Conservation (phyloP, 106 monocot species). For the Dioscorea zingiberensis region DNA sequence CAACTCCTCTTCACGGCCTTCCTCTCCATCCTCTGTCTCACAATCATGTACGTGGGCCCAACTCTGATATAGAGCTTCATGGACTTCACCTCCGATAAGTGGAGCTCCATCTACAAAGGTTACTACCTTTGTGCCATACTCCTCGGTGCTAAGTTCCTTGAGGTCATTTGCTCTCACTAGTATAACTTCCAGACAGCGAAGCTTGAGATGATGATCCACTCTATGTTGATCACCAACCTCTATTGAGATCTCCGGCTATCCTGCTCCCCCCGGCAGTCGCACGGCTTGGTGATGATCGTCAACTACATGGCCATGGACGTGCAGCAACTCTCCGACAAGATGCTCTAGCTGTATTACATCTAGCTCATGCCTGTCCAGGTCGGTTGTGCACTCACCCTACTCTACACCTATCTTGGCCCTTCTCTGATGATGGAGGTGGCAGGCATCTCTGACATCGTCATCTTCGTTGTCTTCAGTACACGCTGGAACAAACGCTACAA, state of each 20-base stretch:
- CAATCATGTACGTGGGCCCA: conserved; percentile 92
- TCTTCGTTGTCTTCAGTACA: conserved; percentile 33
- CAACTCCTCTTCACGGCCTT: conserved; percentile 53
- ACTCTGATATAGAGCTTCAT: conserved; percentile 71
- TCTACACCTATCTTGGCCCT: conserved; percentile 56
- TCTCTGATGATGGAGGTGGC: conserved; percentile 39
- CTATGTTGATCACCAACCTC: conserved; percentile 67
- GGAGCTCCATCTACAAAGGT: conserved; percentile 38
- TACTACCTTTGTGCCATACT: conserved; percentile 55
- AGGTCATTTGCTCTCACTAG: conserved; percentile 79
- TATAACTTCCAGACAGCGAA: conserved; percentile 96
- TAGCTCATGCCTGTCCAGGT: conserved; percentile 97
- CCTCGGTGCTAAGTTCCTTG: conserved; percentile 70
- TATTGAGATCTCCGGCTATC: conserved; percentile 80
- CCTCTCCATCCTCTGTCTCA: conserved; percentile 52
- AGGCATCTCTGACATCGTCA: conserved; percentile 27
- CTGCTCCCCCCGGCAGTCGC: conserved; percentile 67
- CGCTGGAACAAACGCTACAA: conserved; percentile 58
- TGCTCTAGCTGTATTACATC: conserved; percentile 89
- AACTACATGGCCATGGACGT: conserved; percentile 99
- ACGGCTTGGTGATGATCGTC: conserved; percentile 90
- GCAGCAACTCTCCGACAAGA: conserved; percentile 95
- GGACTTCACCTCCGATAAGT: conserved; percentile 30
- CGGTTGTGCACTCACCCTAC: conserved; percentile 38
- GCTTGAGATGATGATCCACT: conserved; percentile 85